Evolutionary conservation across 176 grass and related monocot species (phyloP), one percentile per base, ranked within the genome.

Genomic region (Themeda triandra): DNA sequence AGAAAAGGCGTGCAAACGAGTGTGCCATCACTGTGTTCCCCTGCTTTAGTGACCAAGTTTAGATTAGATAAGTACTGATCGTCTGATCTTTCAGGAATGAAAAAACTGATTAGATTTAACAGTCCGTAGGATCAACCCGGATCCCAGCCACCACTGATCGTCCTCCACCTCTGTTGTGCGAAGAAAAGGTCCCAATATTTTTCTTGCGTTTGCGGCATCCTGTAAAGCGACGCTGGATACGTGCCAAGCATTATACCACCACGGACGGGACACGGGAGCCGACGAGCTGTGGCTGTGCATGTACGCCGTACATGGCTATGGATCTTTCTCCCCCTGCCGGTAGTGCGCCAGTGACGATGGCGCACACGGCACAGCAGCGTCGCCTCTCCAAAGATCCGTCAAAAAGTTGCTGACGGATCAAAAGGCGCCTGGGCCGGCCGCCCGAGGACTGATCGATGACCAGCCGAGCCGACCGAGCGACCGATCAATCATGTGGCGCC

Each of bases 321-420:
- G 53, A 58, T n/a, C 8, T 58, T 1, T 56, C 51, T 51, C 4
- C 15, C 2, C 5, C 48, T 51, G 24, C n/a, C 37, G 40, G 9
- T 83, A 90, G 83, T 86, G 88, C 84, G 73, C 70, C 19, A 33
- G 78, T 66, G 78, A 63, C 58, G 58, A 44, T 81, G 60, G 24
- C 14, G 79, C 78, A 36, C 11, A 59, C 23, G 21, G 3, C 56
- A 27, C 63, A 14, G 30, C 44, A 0, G 30, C 77, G 40, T 80
- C 53, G 23, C 64, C 29, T 51, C 82, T 65, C 78, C 78, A 56
- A 63, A 83, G 54, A 90, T 59, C 79, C 66, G 83, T 86, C 79
- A 82, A 90, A 86, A 82, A 71, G 83, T 5, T 67, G 78, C 32
- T 46, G 81, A 65, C 40, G 80, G 28, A 76, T 77, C 63, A 14